Evolutionary conservation across 176 grass and related monocot genomes (phyloP).

Genomic region (Aegilops speltoides): DNA sequence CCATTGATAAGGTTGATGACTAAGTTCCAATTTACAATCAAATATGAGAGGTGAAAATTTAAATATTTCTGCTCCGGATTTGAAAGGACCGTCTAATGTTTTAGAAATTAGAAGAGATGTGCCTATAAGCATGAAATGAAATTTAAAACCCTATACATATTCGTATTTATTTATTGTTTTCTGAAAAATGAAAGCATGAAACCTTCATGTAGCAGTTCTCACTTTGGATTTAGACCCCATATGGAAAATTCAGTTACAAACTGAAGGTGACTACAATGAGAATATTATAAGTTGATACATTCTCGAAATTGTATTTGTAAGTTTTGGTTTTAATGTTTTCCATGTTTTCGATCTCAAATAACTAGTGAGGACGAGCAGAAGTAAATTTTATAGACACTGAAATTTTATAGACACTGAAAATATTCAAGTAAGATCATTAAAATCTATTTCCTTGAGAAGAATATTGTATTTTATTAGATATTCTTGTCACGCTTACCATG

Average conservation of each 20-base stretch:
- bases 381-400: neutral
- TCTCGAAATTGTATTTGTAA: neutral
- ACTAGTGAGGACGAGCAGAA: neutral
- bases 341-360: neutral
- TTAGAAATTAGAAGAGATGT: neutral
- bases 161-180: neutral
- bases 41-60: neutral
- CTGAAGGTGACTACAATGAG: neutral
- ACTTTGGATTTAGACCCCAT: neutral
- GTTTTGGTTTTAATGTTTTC: neutral
- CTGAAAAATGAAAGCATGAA: neutral
- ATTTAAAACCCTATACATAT: neutral
- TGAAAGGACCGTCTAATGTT: neutral
- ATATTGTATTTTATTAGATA: neutral
- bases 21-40: neutral
- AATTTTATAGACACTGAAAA: neutral
- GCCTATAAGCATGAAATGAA: neutral
- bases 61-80: neutral
- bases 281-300: neutral
- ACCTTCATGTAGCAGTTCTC: neutral
- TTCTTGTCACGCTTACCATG: neutral
- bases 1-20: neutral
- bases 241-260: neutral
- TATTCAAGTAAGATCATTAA: too few relatives aligned
- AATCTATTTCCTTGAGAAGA: neutral